phyloP scores from a whole-genome alignment of 164 flowering plant genomes.

The Nymphaea thermarum region DNA sequence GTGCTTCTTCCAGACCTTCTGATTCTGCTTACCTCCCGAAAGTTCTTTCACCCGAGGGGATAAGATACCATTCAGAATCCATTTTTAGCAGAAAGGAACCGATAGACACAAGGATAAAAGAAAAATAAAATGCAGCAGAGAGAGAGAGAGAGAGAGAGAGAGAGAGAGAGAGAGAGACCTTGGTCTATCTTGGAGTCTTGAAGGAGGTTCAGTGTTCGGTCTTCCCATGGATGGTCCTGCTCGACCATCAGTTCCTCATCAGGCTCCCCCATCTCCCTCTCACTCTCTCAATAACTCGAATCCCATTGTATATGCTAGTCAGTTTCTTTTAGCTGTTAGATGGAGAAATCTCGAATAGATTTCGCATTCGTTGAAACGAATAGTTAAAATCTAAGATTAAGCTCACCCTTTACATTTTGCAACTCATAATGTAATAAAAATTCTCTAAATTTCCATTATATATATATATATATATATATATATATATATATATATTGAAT shows the following conservation, averaged over 20 bases:
- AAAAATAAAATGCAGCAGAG: not conserved
- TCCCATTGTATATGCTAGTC: not conserved
- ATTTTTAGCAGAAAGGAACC: not conserved
- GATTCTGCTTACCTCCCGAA: constrained; percentile 5
- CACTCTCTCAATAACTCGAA: not conserved
- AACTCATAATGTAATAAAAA: no score
- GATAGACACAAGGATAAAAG: not conserved
- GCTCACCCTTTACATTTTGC: no score
- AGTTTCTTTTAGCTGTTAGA: no score
- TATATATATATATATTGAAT: no score
- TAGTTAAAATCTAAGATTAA: no score
- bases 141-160: not conserved
- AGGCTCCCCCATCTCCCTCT: constrained; percentile 6
- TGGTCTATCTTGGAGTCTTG: constrained; percentile 13
- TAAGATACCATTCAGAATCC: no score
- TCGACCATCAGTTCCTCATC: constrained; percentile 9
- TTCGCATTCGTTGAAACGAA: no score
- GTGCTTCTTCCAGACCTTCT: constrained; percentile 11
- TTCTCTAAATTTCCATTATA: no score
- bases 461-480: no score
- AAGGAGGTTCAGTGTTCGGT: constrained; percentile 19
- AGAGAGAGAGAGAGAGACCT: constrained; percentile 12
- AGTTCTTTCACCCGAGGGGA: constrained; percentile 7
- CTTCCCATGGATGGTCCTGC: constrained; percentile 14
- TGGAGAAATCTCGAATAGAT: no score